Conservation (phyloP, 139 green algal genomes). For the Spirogloea muscicola region DNA sequence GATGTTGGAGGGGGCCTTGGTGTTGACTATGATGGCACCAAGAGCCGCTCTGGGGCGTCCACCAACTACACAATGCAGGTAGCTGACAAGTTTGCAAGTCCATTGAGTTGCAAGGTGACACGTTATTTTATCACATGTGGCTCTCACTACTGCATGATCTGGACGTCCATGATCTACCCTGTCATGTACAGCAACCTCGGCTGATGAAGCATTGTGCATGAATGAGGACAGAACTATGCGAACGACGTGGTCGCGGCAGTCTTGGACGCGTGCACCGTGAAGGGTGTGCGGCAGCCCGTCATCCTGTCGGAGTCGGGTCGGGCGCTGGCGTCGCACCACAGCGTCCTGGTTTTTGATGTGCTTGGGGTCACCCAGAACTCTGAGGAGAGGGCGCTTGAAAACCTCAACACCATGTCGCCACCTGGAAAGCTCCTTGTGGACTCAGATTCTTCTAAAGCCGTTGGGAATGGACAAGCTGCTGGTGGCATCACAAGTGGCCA, state of each 20-base stretch:
- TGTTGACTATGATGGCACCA: conserved; percentile 61
- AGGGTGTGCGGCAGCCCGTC: conserved; percentile 47
- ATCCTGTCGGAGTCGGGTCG: conserved; percentile 61
- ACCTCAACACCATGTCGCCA: too few species aligned
- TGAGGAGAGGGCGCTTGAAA: conserved; percentile 4
- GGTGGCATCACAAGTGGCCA: too few species aligned
- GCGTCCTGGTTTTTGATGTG: conserved; percentile 68
- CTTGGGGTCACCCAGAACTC: conserved; percentile 21
- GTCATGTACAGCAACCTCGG: too few species aligned
- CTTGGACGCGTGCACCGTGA: conserved; percentile 60
- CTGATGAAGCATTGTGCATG: too few species aligned
- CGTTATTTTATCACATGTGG: too few species aligned
- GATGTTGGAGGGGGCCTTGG: conserved; percentile 64
- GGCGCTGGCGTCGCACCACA: conserved; percentile 60
- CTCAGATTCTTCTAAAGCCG: too few species aligned
- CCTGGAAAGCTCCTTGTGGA: too few species aligned
- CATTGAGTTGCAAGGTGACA: too few species aligned
- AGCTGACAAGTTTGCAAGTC: too few species aligned
- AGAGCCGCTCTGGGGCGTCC: conserved; percentile 12
- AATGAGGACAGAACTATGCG: conserved; percentile 61
- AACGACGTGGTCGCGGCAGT: conserved; percentile 63
- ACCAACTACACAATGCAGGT: conserved; percentile 58
- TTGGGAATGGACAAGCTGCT: too few species aligned
- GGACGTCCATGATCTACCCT: too few species aligned
- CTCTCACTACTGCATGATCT: too few species aligned